Evolutionary conservation across 768 basidiomycete genomes (phyloP), one percentile per base, ranked within the genome.

Genomic region (Podaxis mareebaensis): DNA sequence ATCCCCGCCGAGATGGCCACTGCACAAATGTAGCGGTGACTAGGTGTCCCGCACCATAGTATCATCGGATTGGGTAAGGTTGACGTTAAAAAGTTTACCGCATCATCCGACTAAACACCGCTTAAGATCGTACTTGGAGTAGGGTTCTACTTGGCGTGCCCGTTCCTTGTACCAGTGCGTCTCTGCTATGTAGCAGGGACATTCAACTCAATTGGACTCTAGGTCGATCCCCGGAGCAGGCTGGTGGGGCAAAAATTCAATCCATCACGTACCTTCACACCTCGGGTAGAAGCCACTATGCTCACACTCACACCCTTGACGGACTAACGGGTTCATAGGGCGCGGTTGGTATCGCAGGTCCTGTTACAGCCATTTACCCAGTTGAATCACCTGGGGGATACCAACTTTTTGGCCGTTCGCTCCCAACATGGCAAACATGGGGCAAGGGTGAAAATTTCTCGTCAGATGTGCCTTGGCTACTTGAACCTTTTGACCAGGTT

Each of bases 171-270:
- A 3, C 85, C 86, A 22, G 86, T 84, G 58, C 65, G 80, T 64
- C n/a, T 26, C 49, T 22, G 33, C 52, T 22, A 4, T 2, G 26
- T 28, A 8, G 12, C 15, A 8, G 30, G 13, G 2, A 55, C 11
- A 28, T 10, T 26, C 15, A 33, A 5, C 22, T 15, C 63, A 40
- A 59, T 53, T 30, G 46, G 17, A 44, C 4, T 4, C 55, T 63
- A 86, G 85, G 78, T 88, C 17, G 85, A 87, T 67, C 85, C 84
- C 7, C 76, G 85, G 33, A 83, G 81, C 63, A 76, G 87, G 40
- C 71, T 91, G 0, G 79, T 86, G 4, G 87, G 85, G 0, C 89
- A 90, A 64, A 91, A 91, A 71, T 89, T 90, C 85, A 91, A 91
- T 60, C 89, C 89, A 0, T 88, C 87, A 0, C 76, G 89, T 7